phyloP scores from a whole-genome alignment of 1,284 basidiomycete genomes.

The Athelia psychrophila region DNA sequence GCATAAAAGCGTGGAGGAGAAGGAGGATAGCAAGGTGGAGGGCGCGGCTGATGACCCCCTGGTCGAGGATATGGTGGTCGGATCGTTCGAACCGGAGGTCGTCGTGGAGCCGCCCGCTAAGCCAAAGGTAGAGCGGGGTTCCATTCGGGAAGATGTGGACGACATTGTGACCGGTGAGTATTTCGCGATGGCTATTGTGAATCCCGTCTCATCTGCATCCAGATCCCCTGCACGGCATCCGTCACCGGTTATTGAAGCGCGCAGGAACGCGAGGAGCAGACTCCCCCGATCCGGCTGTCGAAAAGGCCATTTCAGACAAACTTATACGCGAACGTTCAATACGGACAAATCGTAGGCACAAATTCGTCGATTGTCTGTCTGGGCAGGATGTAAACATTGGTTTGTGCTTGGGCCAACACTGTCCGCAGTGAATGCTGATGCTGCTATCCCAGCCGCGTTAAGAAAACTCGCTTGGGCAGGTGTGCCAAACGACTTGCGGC shows the following conservation, averaged over 20 bases:
- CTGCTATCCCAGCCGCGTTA: conserved; percentile 59
- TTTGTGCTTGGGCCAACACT: conserved; percentile 7
- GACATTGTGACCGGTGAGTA: conserved; percentile 70
- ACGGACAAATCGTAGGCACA: conserved; percentile 65
- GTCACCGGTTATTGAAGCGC: conserved; percentile 31
- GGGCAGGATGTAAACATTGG: conserved; percentile 76
- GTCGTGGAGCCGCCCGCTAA: conserved; percentile 36
- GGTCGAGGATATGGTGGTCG: conserved; percentile 73
- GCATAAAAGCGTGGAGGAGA: conserved; percentile 22
- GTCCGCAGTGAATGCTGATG: background rate
- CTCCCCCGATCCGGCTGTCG: conserved; percentile 19
- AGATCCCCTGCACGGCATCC: conserved; percentile 60
- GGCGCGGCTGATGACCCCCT: conserved; percentile 47
- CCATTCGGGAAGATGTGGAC: conserved; percentile 63
- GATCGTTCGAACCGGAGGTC: conserved; percentile 64
- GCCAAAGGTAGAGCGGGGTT: conserved; percentile 41
- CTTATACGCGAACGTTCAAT: conserved; percentile 73
- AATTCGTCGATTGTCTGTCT: conserved; percentile 71
- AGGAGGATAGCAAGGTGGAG: conserved; percentile 32
- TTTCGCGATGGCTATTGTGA: conserved; percentile 15
- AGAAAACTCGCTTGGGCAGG: conserved; percentile 96
- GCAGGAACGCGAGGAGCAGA: conserved; percentile 8
- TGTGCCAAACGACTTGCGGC: conserved; percentile 84
- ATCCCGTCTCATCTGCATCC: conserved; percentile 12
- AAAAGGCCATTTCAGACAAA: conserved; percentile 50